Evolutionary conservation across 2,329 filamentous ascomycete species (phyloP).

Genomic region (Diplodia scrobiculata): DNA sequence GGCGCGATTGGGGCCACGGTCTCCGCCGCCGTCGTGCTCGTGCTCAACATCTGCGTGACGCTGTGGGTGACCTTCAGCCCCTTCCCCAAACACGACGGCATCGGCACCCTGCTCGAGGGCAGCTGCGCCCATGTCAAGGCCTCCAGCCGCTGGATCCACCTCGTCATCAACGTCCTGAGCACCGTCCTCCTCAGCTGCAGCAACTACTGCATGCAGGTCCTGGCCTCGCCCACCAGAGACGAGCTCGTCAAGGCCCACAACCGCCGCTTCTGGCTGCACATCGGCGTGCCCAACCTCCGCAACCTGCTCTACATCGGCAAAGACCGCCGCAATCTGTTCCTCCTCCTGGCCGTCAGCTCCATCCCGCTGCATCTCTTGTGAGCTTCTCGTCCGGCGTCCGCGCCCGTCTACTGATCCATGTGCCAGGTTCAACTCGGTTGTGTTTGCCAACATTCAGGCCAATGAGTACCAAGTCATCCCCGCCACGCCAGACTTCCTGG

Average conservation of each 20-base stretch:
- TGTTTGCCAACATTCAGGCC: slow-evolving; percentile 18
- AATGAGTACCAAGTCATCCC: slow-evolving; percentile 12
- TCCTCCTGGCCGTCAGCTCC: slow-evolving; percentile 38
- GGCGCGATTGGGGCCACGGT: neutral
- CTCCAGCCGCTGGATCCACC: slow-evolving; percentile 32
- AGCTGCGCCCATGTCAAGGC: slow-evolving; percentile 8
- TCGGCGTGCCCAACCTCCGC: slow-evolving; percentile 50
- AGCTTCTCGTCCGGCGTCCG: neutral
- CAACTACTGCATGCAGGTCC: slow-evolving; percentile 57
- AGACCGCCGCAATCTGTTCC: slow-evolving; percentile 33
- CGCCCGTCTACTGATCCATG: neutral
- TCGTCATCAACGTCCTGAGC: slow-evolving; percentile 25
- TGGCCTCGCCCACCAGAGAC: slow-evolving; percentile 53
- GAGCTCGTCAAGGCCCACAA: slow-evolving; percentile 55
- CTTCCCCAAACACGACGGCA: neutral
- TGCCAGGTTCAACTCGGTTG: slow-evolving; percentile 18
- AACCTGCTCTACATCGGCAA: slow-evolving; percentile 41
- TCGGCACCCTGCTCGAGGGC: slow-evolving; percentile 16
- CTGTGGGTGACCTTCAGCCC: neutral
- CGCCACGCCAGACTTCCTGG: slow-evolving; percentile 1
- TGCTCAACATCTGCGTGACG: neutral
- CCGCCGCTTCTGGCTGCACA: slow-evolving; percentile 47
- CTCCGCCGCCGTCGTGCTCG: neutral
- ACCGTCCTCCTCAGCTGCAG: slow-evolving; percentile 34
- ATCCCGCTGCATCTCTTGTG: slow-evolving; percentile 46